Evolutionary conservation across 179 eudicot species (phyloP).

Genomic region (Sideroxylon spinosum): DNA sequence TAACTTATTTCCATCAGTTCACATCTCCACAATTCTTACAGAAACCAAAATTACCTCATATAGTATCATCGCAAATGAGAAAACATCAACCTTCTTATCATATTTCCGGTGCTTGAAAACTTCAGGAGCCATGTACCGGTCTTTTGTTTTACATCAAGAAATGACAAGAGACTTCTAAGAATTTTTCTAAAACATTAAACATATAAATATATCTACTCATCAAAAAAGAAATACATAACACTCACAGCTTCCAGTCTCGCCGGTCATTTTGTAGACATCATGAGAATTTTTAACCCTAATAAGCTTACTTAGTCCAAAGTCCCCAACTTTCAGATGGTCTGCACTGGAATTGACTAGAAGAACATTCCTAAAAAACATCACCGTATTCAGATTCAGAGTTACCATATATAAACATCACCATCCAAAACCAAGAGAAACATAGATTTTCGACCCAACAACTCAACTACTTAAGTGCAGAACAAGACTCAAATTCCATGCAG

Average conservation of each 20-base stretch:
- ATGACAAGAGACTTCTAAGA: not conserved
- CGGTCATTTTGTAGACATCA: conserved; percentile 96
- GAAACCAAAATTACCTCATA: conserved; percentile 65
- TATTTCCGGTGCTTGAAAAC: conserved; percentile 94
- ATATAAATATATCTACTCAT: not conserved
- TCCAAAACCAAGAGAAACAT: not conserved
- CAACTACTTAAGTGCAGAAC: not conserved
- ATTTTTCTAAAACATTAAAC: conserved; percentile 2
- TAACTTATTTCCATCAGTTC: conserved; percentile 6
- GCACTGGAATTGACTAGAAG: conserved; percentile 92
- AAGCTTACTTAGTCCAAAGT: conserved; percentile 97
- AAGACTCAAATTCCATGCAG: not conserved
- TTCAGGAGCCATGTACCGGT: conserved; percentile 99
- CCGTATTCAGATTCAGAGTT: conserved; percentile 12
- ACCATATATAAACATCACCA: not conserved
- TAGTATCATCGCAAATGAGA: conserved; percentile 93
- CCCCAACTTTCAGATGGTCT: conserved; percentile 97
- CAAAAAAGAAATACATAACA: not conserved
- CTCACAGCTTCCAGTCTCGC: conserved; percentile 99
- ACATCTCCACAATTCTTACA: not conserved
- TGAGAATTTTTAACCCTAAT: conserved; percentile 82
- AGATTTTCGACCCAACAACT: not conserved
- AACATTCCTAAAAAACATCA: conserved; percentile 64
- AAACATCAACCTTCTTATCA: conserved; percentile 96
- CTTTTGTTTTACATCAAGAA: conserved; percentile 27